phyloP scores from a whole-genome alignment of 257 asterid genomes.

The Datura wrightii region DNA sequence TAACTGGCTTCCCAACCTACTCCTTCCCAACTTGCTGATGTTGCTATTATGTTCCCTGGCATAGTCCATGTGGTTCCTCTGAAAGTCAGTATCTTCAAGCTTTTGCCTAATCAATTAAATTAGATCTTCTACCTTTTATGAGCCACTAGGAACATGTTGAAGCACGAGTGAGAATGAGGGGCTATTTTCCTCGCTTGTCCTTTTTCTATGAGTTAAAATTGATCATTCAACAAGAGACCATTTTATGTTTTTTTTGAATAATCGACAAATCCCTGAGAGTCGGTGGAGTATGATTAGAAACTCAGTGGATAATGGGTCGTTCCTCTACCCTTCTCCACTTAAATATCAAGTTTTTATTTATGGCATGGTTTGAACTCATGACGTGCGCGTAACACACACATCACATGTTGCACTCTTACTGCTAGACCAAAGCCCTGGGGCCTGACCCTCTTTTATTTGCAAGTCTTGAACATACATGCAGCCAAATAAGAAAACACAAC shows the following conservation, averaged over 20 bases:
- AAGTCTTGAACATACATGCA: background rate
- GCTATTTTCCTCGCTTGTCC: background rate
- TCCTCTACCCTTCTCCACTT: background rate
- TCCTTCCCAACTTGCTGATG: no score
- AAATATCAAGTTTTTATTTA: background rate
- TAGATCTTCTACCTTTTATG: background rate
- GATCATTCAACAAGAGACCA: conserved; percentile 17
- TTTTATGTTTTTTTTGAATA: background rate
- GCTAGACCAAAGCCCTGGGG: background rate
- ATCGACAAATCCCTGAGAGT: background rate
- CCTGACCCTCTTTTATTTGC: no score
- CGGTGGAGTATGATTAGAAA: background rate
- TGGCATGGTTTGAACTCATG: background rate
- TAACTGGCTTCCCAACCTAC: no score
- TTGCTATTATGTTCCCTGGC: no score
- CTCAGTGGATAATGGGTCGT: background rate
- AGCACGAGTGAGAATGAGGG: background rate
- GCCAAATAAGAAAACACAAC: background rate
- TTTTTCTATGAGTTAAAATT: background rate
- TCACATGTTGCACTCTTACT: background rate
- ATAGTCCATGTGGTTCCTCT: no score
- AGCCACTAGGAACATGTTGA: conserved; percentile 9
- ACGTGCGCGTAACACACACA: background rate
- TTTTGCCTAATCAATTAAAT: conserved; percentile 5
- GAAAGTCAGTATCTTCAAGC: background rate